Evolutionary conservation across 805 yeast species (phyloP).

Genomic region (Kuraishia hungarica): DNA sequence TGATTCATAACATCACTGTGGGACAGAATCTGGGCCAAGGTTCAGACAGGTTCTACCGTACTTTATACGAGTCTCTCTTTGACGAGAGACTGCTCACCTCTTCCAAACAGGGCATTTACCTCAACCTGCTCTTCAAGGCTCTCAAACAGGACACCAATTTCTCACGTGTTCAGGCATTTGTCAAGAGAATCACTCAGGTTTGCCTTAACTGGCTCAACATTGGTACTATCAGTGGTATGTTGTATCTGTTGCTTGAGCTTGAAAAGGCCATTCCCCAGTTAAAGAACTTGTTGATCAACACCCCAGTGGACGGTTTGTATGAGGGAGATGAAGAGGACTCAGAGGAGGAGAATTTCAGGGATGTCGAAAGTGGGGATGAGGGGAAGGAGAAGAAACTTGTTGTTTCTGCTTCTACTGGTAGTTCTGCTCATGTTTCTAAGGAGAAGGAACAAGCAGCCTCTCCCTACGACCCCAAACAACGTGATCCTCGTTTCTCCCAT

Average conservation of each 20-base stretch:
- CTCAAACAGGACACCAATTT: conserved; percentile 59
- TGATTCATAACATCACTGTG: conserved; percentile 71
- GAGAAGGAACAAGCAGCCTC: conserved; percentile 7
- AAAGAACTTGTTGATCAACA: conserved; percentile 48
- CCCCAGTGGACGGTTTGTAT: conserved; percentile 42
- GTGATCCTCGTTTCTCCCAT: conserved; percentile 90
- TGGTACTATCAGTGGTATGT: conserved; percentile 83
- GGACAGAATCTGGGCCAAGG: conserved; percentile 41
- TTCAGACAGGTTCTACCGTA: conserved; percentile 67
- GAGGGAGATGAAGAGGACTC: conserved; percentile 39
- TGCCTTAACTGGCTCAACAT: conserved; percentile 80
- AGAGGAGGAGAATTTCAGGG: conserved; percentile 26
- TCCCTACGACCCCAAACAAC: conserved; percentile 72
- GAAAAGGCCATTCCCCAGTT: conserved; percentile 58
- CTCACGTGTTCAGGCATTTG: conserved; percentile 77
- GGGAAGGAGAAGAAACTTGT: conserved; percentile 10
- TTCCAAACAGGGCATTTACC: conserved; percentile 86
- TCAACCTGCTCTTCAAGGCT: conserved; percentile 79
- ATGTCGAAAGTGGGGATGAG: conserved; percentile 21
- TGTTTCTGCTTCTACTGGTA: too few species aligned
- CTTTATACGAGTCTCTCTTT: conserved; percentile 81
- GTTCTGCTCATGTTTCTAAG: too few species aligned
- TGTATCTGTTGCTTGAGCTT: conserved; percentile 64
- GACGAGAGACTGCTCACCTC: conserved; percentile 80
- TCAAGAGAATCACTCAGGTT: conserved; percentile 80